Percentiles rank a stretch among this genome's conserved stretches.
These are phyloP conservation scores for Pseudocercospora pini-densiflorae DNA, from an alignment of 2,329 filamentous ascomycete genomes.

Conservation along the genomic window DNA sequence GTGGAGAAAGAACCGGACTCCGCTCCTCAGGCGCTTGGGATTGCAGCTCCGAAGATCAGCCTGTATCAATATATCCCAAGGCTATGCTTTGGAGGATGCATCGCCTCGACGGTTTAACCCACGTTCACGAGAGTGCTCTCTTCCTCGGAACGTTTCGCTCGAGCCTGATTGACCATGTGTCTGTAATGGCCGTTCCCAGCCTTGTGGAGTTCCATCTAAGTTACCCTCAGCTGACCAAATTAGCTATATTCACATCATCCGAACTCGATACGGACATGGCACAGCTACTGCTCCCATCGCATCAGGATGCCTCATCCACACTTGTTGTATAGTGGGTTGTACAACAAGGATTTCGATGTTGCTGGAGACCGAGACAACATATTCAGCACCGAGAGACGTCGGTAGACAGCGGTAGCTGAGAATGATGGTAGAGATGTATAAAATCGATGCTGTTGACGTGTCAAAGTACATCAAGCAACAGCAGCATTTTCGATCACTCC, in stretches of 20 bases:
- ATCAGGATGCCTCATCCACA: not conserved
- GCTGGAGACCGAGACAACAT: not conserved
- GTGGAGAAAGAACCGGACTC: not conserved
- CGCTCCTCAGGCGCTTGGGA: not conserved
- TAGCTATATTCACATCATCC: not conserved
- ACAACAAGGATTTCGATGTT: not conserved
- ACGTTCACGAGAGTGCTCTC: not conserved
- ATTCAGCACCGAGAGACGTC: not conserved
- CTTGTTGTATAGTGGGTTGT: not conserved
- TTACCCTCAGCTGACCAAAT: not conserved
- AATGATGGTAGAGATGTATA: not conserved
- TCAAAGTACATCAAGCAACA: not conserved
- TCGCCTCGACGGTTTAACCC: not conserved
- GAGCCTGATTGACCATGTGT: not conserved
- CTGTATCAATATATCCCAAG: not conserved
- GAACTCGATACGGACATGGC: not conserved
- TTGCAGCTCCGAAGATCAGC: not conserved
- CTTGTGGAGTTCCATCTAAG: not conserved
- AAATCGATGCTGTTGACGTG: not conserved
- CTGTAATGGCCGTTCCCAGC: not conserved
- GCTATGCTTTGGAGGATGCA: not conserved
- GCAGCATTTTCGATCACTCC: not conserved
- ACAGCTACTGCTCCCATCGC: not conserved
- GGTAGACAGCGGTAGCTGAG: not conserved
- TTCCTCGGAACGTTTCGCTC: too few species aligned